These are phyloP conservation scores for Amoebophrya sp. DNA, from an alignment of 169 alveolate species.

Conservation along the genomic window DNA sequence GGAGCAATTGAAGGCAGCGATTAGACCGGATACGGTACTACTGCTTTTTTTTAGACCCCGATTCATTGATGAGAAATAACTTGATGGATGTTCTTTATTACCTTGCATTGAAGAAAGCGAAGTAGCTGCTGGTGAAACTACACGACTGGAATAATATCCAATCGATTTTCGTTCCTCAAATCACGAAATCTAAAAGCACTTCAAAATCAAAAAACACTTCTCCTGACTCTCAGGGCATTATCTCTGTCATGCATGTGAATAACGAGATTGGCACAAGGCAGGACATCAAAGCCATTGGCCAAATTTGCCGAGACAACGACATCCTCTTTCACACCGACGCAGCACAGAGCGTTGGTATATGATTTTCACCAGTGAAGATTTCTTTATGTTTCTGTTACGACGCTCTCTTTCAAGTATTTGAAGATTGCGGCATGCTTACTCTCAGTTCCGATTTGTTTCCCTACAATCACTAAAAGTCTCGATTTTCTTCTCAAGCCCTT, in stretches of 20 bases:
- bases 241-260: constrained; percentile 75
- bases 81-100: background rate
- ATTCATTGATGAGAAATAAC: background rate
- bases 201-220: too few species aligned
- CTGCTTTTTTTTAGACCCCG: background rate
- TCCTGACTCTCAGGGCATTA: too few species aligned
- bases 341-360: constrained; percentile 46
- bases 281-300: constrained; percentile 84
- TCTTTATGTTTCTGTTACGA: too few species aligned
- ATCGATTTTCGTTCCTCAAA: background rate
- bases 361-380: too few species aligned
- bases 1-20: constrained; percentile 70
- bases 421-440: too few species aligned
- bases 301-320: constrained; percentile 79
- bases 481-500: constrained; percentile 78
- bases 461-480: background rate
- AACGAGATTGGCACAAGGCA: constrained; percentile 96
- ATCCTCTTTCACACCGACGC: constrained; percentile 82
- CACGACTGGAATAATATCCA: background rate
- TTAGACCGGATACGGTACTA: constrained; percentile 53
- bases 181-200: too few species aligned
- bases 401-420: too few species aligned
- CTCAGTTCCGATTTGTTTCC: too few species aligned
- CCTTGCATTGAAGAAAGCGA: background rate
- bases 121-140: background rate